Evolutionary conservation across 129 eudicot species (phyloP).

Genomic region (carrot (Daucus carota)): DNA sequence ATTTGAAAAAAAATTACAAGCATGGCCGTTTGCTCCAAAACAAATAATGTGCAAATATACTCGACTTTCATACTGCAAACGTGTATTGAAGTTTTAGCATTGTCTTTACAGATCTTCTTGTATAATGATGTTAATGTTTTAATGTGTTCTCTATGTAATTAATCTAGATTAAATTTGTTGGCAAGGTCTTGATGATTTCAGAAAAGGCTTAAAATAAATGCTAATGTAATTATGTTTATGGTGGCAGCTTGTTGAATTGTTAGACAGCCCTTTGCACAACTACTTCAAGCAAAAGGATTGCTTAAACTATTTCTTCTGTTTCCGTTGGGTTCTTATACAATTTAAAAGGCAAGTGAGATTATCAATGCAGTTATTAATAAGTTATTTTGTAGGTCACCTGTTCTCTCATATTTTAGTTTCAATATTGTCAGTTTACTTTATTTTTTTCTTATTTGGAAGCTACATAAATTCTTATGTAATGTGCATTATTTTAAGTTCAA

Average conservation of each 20-base stretch:
- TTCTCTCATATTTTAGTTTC: neutral
- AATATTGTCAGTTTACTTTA: neutral
- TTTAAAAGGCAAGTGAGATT: constrained; percentile 72
- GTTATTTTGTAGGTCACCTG: neutral
- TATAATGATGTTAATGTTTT: neutral
- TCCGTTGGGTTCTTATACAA: constrained; percentile 97
- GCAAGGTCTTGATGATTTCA: neutral
- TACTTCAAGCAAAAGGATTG: constrained; percentile 82
- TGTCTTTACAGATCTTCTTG: neutral
- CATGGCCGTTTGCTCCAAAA: neutral
- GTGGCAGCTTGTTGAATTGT: constrained; percentile 76
- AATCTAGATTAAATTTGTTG: neutral
- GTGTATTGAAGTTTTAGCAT: neutral
- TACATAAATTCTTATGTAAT: neutral
- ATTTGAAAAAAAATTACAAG: neutral
- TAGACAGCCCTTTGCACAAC: constrained; percentile 84
- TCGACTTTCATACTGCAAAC: neutral
- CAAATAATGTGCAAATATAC: neutral
- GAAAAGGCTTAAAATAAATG: neutral
- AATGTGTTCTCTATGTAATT: neutral
- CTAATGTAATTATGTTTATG: constrained; percentile 17
- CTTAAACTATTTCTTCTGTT: constrained; percentile 92
- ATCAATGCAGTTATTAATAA: neutral
- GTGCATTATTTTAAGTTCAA: neutral
- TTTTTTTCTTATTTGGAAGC: neutral